Evolutionary conservation across 352 stramenopile species (phyloP).

Genomic region (Globisporangium alternatum): DNA sequence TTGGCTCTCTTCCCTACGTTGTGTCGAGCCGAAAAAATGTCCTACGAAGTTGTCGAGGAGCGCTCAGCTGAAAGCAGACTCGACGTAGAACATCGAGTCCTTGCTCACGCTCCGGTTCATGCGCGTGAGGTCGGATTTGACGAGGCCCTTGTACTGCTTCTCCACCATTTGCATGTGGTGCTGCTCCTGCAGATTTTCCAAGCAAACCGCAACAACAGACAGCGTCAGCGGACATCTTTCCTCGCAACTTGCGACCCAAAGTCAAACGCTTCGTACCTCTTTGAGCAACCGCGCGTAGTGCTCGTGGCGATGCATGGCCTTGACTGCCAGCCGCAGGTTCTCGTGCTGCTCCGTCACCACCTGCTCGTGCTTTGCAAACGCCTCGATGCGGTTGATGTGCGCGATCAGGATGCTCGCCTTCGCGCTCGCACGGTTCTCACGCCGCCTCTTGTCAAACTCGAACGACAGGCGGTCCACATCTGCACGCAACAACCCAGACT

Average conservation of each 20-base stretch:
- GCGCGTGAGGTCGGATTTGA: slow-evolving; percentile 22
- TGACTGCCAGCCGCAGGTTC: slow-evolving; percentile 36
- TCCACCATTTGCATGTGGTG: slow-evolving; percentile 27
- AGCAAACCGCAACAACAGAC: background rate
- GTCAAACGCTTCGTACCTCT: slow-evolving; percentile 19
- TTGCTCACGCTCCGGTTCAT: slow-evolving; percentile 44
- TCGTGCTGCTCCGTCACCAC: slow-evolving; percentile 30
- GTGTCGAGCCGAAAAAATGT: too few species aligned
- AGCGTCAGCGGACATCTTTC: background rate
- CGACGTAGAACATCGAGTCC: slow-evolving; percentile 63
- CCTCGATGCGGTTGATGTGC: slow-evolving; percentile 51
- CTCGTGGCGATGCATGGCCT: slow-evolving; percentile 39
- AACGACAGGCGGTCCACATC: slow-evolving; percentile 38
- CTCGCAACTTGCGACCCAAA: background rate
- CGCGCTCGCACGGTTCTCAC: slow-evolving; percentile 29
- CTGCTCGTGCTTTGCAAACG: slow-evolving; percentile 41
- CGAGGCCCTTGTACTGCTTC: slow-evolving; percentile 41
- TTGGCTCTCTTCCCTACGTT: too few species aligned
- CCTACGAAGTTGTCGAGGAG: too few species aligned
- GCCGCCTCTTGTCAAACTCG: slow-evolving; percentile 45
- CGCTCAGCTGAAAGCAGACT: slow-evolving; percentile 4
- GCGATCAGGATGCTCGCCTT: slow-evolving; percentile 38
- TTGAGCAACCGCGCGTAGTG: slow-evolving; percentile 43
- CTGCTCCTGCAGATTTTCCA: slow-evolving; percentile 27
- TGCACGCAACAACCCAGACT: background rate